These are phyloP conservation scores for Venturia effusa DNA, from an alignment of 2,329 filamentous ascomycete genomes.

Conservation along the genomic window DNA sequence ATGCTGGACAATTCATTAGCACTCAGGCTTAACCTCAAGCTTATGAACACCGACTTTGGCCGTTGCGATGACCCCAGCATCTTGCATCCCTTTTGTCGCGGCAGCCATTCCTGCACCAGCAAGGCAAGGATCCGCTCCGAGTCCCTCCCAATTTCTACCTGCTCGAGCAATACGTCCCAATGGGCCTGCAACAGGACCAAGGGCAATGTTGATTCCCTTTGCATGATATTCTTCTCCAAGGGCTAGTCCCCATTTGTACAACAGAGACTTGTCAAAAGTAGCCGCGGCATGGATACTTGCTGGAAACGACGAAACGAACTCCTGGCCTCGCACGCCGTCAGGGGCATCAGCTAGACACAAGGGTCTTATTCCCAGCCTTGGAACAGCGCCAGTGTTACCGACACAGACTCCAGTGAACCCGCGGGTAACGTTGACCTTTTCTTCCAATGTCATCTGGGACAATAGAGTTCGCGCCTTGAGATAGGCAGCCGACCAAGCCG, in stretches of 20 bases:
- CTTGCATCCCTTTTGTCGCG: constrained; percentile 16
- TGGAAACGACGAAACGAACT: constrained; percentile 7
- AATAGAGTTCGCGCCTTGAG: background rate
- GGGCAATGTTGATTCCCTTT: constrained; percentile 11
- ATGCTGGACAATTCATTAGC: background rate
- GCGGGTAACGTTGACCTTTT: constrained; percentile 10
- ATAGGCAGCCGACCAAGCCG: background rate
- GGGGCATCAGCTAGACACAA: constrained; percentile 9
- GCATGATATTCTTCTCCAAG: constrained; percentile 8
- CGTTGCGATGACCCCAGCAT: constrained; percentile 14
- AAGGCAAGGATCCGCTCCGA: constrained; percentile 6
- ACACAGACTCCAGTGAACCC: background rate
- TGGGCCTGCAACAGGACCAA: constrained; percentile 11
- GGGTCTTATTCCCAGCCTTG: background rate
- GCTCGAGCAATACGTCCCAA: constrained; percentile 37
- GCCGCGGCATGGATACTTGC: constrained; percentile 7
- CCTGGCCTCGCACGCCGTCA: background rate
- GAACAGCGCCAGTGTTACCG: background rate
- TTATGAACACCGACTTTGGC: background rate
- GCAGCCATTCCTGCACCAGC: background rate
- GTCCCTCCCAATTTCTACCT: constrained; percentile 11
- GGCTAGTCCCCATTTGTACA: background rate
- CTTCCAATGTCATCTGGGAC: constrained; percentile 8
- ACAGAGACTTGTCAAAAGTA: constrained; percentile 7
- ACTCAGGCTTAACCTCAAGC: too few relatives aligned